Conservation (phyloP, 2,329 filamentous ascomycete genomes). For the Aspergillus pseudonomiae region DNA sequence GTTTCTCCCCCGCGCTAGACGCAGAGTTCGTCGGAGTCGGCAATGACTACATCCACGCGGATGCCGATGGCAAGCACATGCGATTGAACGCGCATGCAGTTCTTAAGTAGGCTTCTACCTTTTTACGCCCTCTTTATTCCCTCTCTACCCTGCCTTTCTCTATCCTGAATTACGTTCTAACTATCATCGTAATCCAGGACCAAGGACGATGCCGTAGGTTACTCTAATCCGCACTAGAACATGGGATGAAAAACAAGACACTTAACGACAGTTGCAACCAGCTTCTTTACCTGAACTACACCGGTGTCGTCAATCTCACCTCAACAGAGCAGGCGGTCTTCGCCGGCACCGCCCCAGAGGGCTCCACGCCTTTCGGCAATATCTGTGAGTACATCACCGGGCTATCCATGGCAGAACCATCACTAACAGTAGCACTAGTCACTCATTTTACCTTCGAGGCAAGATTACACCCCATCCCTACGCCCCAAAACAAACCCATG, state of each 20-base stretch:
- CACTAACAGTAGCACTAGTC: conserved; percentile 28
- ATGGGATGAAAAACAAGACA: not conserved
- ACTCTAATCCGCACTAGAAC: not conserved
- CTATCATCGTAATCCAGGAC: conserved; percentile 27
- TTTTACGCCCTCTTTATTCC: not conserved
- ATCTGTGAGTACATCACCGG: conserved; percentile 36
- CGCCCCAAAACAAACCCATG: not conserved
- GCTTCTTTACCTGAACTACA: conserved; percentile 46
- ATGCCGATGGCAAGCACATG: conserved; percentile 43
- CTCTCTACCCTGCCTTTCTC: not conserved
- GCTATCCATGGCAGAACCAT: not conserved
- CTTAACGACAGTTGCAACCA: conserved; percentile 14
- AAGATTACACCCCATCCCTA: conserved; percentile 4
- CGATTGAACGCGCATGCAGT: conserved; percentile 45
- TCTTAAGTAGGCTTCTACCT: conserved; percentile 37
- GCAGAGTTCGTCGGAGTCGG: conserved; percentile 42
- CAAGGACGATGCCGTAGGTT: conserved; percentile 36
- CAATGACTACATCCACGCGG: conserved; percentile 47
- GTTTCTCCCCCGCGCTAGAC: conserved; percentile 41
- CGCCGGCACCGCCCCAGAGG: conserved; percentile 32
- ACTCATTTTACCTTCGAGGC: conserved; percentile 44
- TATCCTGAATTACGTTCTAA: conserved; percentile 1
- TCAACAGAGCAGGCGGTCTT: conserved; percentile 39
- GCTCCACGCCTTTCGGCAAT: conserved; percentile 42
- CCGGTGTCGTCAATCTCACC: conserved; percentile 41